Evolutionary conservation across 73 alveolate species (phyloP), one percentile per base, ranked within the genome.

Genomic region (Blepharisma stoltei): DNA sequence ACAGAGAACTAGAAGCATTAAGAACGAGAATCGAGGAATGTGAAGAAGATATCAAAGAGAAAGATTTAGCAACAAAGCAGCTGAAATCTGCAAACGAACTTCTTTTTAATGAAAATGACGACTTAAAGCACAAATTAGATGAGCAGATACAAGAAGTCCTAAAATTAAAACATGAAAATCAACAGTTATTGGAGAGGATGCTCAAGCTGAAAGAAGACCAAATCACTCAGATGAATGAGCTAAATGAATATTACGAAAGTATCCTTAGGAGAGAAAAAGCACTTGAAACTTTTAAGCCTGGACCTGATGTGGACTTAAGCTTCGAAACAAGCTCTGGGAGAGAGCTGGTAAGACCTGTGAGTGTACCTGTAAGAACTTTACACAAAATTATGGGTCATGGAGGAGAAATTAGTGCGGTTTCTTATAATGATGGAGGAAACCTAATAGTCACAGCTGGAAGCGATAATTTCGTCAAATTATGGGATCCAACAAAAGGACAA

Each of bases 381-480:
- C 67, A 53, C 20, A 81, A 75, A 77, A 78, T 86, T 4, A 27
- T 86, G 71, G 94, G 90, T 5, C 94, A 86, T 83, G 41, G 80
- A 23, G 66, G 79, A 46, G 94, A 86, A 52, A 75, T 78, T 0
- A 86, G 85, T 7, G 67, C 88, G 21, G 70, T 86, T 37, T 7
- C 78, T 75, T 86, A 46, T 55, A 77, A 81, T 44, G 75, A 85
- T 7, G 27, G 54, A 27, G 94, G 94, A 54, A 75, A 46, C 47
- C 69, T 50, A 1, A 21, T 86, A 7, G 86, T 83, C 1, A 86
- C 94, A 6, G 94, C 90, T 3, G 94, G 94, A 11, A 86, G 88
- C 0, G 94, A 86, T 46, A 52, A 68, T 20, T 50, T 50, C 43
- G 18, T 86, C 37, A 82, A 83, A 49, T 46, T 86, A 7, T 86